These are phyloP conservation scores for Penicillium brasilianum DNA, from an alignment of 2,329 filamentous ascomycete species.

Conservation along the genomic window DNA sequence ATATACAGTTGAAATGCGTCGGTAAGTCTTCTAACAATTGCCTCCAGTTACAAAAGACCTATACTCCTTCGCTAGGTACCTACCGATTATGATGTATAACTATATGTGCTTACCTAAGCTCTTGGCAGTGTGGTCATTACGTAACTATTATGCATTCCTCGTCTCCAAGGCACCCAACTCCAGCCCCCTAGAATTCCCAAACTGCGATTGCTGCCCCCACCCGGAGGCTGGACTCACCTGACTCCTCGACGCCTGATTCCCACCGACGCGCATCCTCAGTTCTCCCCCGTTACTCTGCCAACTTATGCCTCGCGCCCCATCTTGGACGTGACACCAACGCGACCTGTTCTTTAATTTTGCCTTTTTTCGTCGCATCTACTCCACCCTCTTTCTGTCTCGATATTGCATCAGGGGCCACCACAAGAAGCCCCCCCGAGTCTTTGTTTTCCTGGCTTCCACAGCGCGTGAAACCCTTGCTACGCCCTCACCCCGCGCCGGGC, in stretches of 20 bases:
- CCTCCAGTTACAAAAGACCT: too few relatives aligned
- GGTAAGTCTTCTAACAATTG: too few relatives aligned
- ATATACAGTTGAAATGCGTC: too few relatives aligned
- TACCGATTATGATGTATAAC: not conserved
- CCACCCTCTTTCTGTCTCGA: conserved; percentile 5
- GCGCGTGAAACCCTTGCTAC: conserved; percentile 40
- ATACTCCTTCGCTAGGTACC: not conserved
- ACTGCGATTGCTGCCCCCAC: conserved; percentile 2
- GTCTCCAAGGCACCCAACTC: conserved; percentile 23
- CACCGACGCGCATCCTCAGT: conserved; percentile 32
- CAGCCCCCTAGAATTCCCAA: conserved; percentile 34
- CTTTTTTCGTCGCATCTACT: conserved; percentile 6
- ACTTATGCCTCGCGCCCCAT: conserved; percentile 28
- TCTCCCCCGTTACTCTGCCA: conserved; percentile 30
- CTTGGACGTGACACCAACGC: conserved; percentile 19
- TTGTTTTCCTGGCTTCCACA: conserved; percentile 38
- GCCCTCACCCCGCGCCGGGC: conserved; percentile 40
- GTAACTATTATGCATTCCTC: conserved; percentile 31
- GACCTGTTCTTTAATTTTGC: conserved; percentile 9
- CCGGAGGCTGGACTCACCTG: conserved; percentile 19
- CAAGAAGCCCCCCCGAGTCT: conserved; percentile 22
- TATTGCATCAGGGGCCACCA: conserved; percentile 13
- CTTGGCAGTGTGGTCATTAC: not conserved
- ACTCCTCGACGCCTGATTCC: conserved; percentile 28
- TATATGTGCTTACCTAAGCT: not conserved